Evolutionary conservation across 2,329 filamentous ascomycete species (phyloP).

Genomic region (Pseudopyrenochaeta lycopersici): DNA sequence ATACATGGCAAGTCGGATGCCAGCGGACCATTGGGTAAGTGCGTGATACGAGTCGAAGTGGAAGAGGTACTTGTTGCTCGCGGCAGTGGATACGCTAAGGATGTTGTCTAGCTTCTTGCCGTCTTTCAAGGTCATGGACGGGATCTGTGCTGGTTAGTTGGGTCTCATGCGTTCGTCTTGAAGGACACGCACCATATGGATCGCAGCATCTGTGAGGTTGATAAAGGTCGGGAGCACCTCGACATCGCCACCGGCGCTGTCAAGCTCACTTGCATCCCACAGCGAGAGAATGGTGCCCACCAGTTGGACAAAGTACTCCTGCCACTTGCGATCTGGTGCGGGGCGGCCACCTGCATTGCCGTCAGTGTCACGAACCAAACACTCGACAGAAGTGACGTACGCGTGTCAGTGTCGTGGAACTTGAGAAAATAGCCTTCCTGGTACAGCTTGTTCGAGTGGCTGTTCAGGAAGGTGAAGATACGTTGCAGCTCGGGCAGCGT

Average conservation of each 20-base stretch:
- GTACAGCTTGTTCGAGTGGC: constrained; percentile 94
- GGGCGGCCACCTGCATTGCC: constrained; percentile 77
- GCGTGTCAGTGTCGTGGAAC: constrained; percentile 89
- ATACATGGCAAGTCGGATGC: constrained; percentile 91
- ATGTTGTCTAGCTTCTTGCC: constrained; percentile 92
- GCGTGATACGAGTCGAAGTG: constrained; percentile 97
- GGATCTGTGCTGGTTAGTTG: constrained; percentile 45
- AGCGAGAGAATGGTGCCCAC: constrained; percentile 93
- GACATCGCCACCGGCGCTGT: constrained; percentile 83
- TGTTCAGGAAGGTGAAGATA: constrained; percentile 93
- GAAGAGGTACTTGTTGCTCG: constrained; percentile 91
- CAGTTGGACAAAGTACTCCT: constrained; percentile 95
- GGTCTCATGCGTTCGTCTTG: background rate
- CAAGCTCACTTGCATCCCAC: constrained; percentile 93
- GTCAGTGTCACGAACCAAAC: constrained; percentile 30
- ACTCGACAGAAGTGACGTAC: constrained; percentile 63
- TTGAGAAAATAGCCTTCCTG: constrained; percentile 98
- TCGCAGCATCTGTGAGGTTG: constrained; percentile 95
- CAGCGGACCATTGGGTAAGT: constrained; percentile 93
- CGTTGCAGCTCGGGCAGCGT: constrained; percentile 92
- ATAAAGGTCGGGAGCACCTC: constrained; percentile 93
- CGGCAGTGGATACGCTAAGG: constrained; percentile 92
- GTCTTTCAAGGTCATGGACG: constrained; percentile 86
- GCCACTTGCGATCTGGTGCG: constrained; percentile 87
- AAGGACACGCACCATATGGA: constrained; percentile 84